Base-by-base conservation (phyloP, 306 rosid species). In the Dryas octopetala region DNA sequence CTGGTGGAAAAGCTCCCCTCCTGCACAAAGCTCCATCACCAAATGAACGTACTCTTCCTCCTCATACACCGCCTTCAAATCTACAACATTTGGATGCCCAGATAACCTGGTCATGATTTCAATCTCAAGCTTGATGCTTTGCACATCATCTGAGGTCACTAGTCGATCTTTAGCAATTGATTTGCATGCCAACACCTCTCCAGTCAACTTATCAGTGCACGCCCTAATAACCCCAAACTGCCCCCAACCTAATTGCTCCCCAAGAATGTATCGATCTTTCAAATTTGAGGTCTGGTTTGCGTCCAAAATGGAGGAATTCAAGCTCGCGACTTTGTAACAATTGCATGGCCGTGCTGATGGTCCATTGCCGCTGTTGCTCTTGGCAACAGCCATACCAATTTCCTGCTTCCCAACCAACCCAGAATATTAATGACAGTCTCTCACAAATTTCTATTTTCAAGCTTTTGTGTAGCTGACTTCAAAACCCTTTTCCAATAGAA, bases 21-120 rank as follows among this genome's bases (percentile, higher is more conserved):
- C 97, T 13, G 97, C 97, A 76, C 97, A 92, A 83, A 92, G 97
- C 83, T 92, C 97, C 97, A 92, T 92, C 80, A 90, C 91, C 88
- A 92, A 83, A 80, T 92, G 97, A 76, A 92, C 97, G 53, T 84
- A 87, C 76, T 79, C 80, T 72, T 90, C 93, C 80, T 90, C 97
- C 81, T 92, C 97, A 71, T 89, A 90, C 74, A 88, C 97, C 0
- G 93, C 97, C 83, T 92, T 92, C 75, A 92, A 91, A 87, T 90
- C 92, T 15, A 92, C 97, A 53, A 92, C 97, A 67, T 92, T 90
- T 4, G 96, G 93, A 75, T 90, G 97, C 62, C 96, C 97, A 28
- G 97, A 92, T 72, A 92, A 64, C 85, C 90, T 86, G 40, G 93
- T 80, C 97, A 92, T 92, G 62, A 92, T 90, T 88, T 88, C 96